Conservation (phyloP, 2,329 filamentous ascomycete genomes). For the Exophiala alcalophila region DNA sequence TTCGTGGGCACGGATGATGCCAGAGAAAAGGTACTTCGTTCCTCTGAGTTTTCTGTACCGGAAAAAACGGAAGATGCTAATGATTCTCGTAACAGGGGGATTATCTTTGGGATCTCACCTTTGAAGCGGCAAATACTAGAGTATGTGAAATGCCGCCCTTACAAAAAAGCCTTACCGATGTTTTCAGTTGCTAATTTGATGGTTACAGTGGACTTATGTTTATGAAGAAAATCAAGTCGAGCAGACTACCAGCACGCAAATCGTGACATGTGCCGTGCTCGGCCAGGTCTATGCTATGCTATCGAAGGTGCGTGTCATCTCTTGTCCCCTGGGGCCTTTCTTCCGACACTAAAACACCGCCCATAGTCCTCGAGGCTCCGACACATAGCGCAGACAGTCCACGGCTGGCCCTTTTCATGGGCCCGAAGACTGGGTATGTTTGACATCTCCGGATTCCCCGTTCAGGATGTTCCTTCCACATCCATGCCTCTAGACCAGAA, state of each 20-base stretch:
- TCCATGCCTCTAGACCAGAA: not conserved
- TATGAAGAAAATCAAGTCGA: not conserved
- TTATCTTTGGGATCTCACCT: not conserved
- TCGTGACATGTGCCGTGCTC: not conserved
- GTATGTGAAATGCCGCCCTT: too few relatives aligned
- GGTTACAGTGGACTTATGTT: not conserved
- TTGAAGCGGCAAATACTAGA: not conserved
- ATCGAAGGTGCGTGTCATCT: not conserved
- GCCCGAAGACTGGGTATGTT: not conserved
- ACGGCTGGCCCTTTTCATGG: not conserved
- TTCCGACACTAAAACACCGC: not conserved
- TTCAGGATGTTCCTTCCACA: not conserved
- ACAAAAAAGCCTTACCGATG: too few relatives aligned
- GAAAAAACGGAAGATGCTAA: too few relatives aligned
- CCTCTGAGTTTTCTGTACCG: too few relatives aligned
- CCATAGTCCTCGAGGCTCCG: not conserved
- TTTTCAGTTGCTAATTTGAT: not conserved
- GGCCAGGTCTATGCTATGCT: not conserved
- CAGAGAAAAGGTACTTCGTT: not conserved
- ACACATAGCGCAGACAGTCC: not conserved
- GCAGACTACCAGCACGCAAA: not conserved
- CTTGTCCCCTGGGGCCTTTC: too few relatives aligned
- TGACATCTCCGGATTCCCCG: not conserved
- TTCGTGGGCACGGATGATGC: not conserved
- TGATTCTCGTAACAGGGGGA: not conserved